Base-by-base conservation (phyloP, 768 basidiomycete species). In the Pleurotus pulmonarius region DNA sequence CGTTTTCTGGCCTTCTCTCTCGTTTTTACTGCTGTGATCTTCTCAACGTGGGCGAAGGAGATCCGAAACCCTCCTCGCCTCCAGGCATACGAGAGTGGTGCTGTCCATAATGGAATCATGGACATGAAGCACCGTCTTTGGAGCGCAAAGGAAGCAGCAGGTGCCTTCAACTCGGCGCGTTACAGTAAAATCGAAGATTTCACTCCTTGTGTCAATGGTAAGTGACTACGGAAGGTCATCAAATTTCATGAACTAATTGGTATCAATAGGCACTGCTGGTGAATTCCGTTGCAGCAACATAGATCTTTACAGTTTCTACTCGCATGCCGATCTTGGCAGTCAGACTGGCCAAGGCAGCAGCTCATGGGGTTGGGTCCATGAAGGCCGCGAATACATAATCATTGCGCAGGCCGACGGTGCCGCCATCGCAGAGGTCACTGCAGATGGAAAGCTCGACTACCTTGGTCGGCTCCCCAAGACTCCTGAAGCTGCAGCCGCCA, bases 391-490 rank as follows among this genome's bases (percentile, higher is more conserved):
- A 49, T 61, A 61, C 29, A 59, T 56, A 16, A 46, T 61, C 49
- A 49, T 65, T 22, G 60, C 54, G 0, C 62, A 65, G 54, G 62
- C 49, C n/a, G 60, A 61, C 46, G 60, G 60, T 20, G 59, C 60
- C 6, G 60, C 60, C 7, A 43, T 63, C 56, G 57, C 55, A 8
- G 55, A 53, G 16, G 34, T 53, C 15, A 51, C 39, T 15, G 29
- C 59, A 1, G 59, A 61, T 15, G 60, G 60, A 39, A 57, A 48
- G 18, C 34, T 61, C 29, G 58, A 59, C 37, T 52, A 53, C 22
- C 7, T 43, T 48, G 25, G 45, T 65, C 68, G 62, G 60, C 64
- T 58, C 37, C 51, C 16, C 65, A 64, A 56, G 62, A 66, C 49
- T 58, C 63, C 45, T 49, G 46, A 34, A 55, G 65, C 22, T 37